Evolutionary conservation across 164 flowering plant species (phyloP), one percentile per base, ranked within the genome.

Genomic region (Piper betle): DNA sequence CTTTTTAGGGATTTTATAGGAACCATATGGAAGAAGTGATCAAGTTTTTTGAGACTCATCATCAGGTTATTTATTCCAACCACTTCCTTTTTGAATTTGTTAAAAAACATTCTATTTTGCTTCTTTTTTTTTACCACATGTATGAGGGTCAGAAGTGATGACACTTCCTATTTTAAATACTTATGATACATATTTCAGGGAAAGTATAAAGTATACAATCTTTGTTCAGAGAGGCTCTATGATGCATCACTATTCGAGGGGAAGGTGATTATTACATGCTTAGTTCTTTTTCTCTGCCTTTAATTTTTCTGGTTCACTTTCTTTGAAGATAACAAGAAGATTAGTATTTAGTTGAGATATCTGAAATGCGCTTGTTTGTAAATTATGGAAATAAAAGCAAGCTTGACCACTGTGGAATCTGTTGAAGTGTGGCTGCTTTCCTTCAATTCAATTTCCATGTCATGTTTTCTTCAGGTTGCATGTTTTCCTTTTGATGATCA

Each of bases 1-100:
- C 72, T 52, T 37, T 79, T 72, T 85, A 93, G 99, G 99, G 99
- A 13, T 78, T 93, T 50, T 93, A 93, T 69, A 73, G 99, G 58
- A 93, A 93, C 66, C 97, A 93, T 72, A 93, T 93, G 99, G 99
- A 93, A 77, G 99, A 93, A 86, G 99, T 93, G 40, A 90, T 93
- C 60, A 88, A 76, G 69, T 93, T 90, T 73, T 88, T 90, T 77
- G 98, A 93, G 72, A 90, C 97, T 61, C 84, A 85, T 73, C 98
- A 93, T 79, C 79, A 86, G 98, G 98, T 90, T 25, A 25, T 25
- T 25, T 25, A 25, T 25, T 25, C 33, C 33, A 25, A 46, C 50
- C 15, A 9, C 10, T 46, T 46, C 6, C 50, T 8, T 10, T 46
- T 46, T 46, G 11, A 5, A 6, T 46, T 46, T 6, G 50, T 2